Percentiles rank a stretch among this genome's conserved stretches.
phyloP scores from a whole-genome alignment of 371 early-diverging fungal species.

The Amoeboradix gromovi region DNA sequence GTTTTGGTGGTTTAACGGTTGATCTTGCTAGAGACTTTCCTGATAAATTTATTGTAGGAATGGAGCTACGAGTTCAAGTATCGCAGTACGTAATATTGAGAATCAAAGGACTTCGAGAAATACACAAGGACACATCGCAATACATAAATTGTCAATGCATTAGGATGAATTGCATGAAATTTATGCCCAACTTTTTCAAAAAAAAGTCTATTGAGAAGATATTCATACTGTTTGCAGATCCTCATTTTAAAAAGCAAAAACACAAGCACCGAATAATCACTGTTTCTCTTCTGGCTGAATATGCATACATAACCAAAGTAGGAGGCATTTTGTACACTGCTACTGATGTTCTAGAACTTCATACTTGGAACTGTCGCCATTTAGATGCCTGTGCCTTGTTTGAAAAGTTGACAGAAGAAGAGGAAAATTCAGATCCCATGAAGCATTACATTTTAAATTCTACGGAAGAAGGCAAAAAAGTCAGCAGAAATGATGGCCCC shows the following conservation, averaged over 20 bases:
- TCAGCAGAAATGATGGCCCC: constrained; percentile 65
- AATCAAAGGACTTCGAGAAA: constrained; percentile 48
- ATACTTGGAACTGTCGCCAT: constrained; percentile 83
- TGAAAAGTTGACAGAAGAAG: constrained; percentile 38
- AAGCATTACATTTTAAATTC: constrained; percentile 44
- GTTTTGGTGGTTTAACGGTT: constrained; percentile 69
- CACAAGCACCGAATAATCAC: constrained; percentile 95
- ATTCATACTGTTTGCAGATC: constrained; percentile 93
- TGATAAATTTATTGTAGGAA: constrained; percentile 68
- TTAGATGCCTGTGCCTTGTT: constrained; percentile 76
- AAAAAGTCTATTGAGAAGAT: constrained; percentile 67
- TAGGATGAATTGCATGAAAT: constrained; percentile 97
- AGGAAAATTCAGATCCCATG: constrained; percentile 56
- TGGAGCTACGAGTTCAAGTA: constrained; percentile 96
- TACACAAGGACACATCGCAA: constrained; percentile 19
- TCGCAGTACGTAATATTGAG: constrained; percentile 67
- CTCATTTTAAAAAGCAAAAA: constrained; percentile 97
- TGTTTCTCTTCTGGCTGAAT: constrained; percentile 59
- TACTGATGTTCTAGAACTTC: constrained; percentile 63
- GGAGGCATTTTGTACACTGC: constrained; percentile 86
- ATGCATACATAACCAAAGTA: constrained; percentile 57
- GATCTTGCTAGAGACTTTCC: constrained; percentile 26
- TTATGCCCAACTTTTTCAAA: constrained; percentile 85
- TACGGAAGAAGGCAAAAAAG: constrained; percentile 93
- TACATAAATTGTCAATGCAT: constrained; percentile 83